Evolutionary conservation across 2,329 filamentous ascomycete genomes (phyloP), one percentile per base, ranked within the genome.

Genomic region (Cadophora sp.): DNA sequence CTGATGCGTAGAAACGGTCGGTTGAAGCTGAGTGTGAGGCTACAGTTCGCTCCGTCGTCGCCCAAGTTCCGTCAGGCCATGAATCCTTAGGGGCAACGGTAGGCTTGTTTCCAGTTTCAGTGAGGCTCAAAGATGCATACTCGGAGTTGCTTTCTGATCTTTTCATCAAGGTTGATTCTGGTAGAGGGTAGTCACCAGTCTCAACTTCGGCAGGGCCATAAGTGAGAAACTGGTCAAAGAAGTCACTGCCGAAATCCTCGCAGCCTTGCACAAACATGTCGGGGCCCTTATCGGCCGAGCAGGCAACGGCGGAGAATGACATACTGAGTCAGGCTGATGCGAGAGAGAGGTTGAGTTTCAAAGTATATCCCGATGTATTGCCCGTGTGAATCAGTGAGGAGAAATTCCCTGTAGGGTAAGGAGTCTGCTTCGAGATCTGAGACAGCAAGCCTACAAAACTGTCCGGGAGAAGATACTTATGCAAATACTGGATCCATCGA

Each of bases 151-250:
- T 71, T 27, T 73, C 66, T 79, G 72, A 85, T 79, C 70, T 85
- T 81, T 74, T 83, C 79, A 66, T 82, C 80, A 74, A 81, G 81
- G 73, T 81, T 79, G 81, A 80, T 72, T 84, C 83, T 78, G 83
- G 82, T 71, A 82, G 79, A 69, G 83, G 81, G 73, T 81, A 73
- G 12, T 81, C 69, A 19, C 56, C 9, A 27, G 59, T 46, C 24
- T 62, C 68, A 69, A 81, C 78, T 65, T 81, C 82, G 72, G 84
- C 82, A 66, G 84, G 80, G 69, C 88, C 86, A 78, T 85, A 83
- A 72, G 87, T 84, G 77, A 89, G 82, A 76, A 87, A 89, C 77
- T 89, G 84, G 75, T 88, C 86, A 81, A 91, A 89, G 78, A 90
- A 82, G 77, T 86, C 85, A 79, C 86, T 85, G 79, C 84, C 84